Conservation (phyloP, 495 filamentous ascomycete genomes). For the Daldinia bambusicola region DNA sequence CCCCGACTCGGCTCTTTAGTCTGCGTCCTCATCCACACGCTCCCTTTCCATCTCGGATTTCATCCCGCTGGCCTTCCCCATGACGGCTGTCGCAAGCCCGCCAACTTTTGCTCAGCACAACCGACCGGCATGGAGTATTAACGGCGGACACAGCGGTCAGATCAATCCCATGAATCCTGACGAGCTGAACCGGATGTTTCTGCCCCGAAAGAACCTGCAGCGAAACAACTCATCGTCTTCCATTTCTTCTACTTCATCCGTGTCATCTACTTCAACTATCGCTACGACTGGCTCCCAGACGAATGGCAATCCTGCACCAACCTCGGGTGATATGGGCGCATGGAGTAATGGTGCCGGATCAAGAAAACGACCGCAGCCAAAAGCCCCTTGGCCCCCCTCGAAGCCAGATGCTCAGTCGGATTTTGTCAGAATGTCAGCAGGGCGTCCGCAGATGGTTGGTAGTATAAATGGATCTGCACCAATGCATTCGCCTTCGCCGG, state of each 20-base stretch:
- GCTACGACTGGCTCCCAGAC: constrained; percentile 51
- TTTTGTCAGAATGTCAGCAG: constrained; percentile 55
- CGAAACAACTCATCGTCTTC: constrained; percentile 91
- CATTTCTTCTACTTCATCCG: constrained; percentile 73
- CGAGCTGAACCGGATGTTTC: constrained; percentile 88
- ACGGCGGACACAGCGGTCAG: constrained; percentile 73
- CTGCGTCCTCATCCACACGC: constrained; percentile 51
- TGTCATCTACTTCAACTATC: constrained; percentile 69
- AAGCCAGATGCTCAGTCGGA: constrained; percentile 57
- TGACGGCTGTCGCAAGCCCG: constrained; percentile 97
- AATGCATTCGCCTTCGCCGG: constrained; percentile 77
- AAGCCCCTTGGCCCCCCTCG: constrained; percentile 74
- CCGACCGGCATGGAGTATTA: constrained; percentile 74
- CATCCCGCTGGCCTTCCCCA: constrained; percentile 55
- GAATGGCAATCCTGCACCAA: constrained; percentile 57
- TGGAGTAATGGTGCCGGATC: constrained; percentile 61
- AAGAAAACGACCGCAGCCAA: constrained; percentile 72
- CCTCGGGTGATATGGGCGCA: constrained; percentile 54
- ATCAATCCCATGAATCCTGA: constrained; percentile 85
- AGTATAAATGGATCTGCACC: constrained; percentile 70
- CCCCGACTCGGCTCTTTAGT: constrained; percentile 38
- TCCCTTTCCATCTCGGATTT: constrained; percentile 50
- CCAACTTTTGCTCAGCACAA: constrained; percentile 81
- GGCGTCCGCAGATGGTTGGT: constrained; percentile 61
- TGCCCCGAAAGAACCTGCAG: constrained; percentile 84